Percentiles rank a stretch among this genome's conserved stretches.
Evolutionary conservation across 768 basidiomycete species (phyloP).

Genomic region (Phaffia australis): DNA sequence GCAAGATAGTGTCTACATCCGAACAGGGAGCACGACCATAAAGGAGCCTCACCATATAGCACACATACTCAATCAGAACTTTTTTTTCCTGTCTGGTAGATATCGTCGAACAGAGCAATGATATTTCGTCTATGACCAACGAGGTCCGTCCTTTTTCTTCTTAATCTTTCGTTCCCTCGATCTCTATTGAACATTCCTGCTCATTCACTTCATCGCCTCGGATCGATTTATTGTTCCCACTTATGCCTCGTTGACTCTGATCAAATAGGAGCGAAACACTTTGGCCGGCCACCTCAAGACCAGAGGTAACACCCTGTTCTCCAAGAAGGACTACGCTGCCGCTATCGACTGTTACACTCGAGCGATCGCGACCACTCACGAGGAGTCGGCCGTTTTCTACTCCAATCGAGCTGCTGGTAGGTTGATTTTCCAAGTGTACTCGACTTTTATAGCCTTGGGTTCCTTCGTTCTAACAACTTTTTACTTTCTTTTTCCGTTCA

Average conservation of each 20-base stretch:
- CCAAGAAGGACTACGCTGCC: constrained; percentile 15
- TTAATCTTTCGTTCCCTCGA: neutral
- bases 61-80: neutral
- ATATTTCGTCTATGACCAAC: neutral
- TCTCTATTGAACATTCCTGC: neutral
- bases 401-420: constrained; percentile 93
- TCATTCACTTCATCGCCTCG: neutral
- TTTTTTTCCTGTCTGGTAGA: neutral
- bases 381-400: constrained; percentile 81
- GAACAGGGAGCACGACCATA: no score
- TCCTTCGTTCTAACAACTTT: neutral
- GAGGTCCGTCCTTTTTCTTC: constrained; percentile 16
- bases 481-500: neutral
- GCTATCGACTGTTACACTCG: constrained; percentile 39
- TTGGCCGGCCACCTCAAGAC: constrained; percentile 25
- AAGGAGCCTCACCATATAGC: neutral
- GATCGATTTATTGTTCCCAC: neutral
- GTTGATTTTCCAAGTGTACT: constrained; percentile 32
- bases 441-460: no score
- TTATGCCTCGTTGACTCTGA: neutral
- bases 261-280: constrained; percentile 14
- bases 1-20: no score
- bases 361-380: constrained; percentile 42
- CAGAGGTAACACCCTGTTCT: constrained; percentile 22
- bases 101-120: constrained; percentile 13